phyloP scores from a whole-genome alignment of 495 filamentous ascomycete species.

The Chaetomidium leptoderma region DNA sequence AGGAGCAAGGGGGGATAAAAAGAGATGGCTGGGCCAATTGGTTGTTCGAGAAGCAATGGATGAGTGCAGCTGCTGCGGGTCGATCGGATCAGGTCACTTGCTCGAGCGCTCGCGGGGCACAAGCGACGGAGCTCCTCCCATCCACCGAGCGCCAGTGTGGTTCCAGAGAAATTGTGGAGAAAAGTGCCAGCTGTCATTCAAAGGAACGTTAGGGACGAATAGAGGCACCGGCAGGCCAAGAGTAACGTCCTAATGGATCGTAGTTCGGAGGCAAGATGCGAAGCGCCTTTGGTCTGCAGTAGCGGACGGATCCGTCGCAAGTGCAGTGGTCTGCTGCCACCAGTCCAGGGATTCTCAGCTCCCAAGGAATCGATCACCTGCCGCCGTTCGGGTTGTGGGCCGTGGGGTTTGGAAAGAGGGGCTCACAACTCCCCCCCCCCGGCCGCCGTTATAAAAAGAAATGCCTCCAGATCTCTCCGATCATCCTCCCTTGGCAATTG shows the following conservation, averaged over 20 bases:
- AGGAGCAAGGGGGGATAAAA: not conserved
- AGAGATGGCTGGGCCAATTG: slow-evolving; percentile 13
- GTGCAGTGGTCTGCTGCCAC: not conserved
- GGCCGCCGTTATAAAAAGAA: slow-evolving; percentile 15
- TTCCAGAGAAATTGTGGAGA: no score
- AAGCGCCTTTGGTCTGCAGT: not conserved
- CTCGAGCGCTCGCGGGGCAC: not conserved
- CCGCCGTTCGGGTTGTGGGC: not conserved
- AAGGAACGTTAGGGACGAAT: not conserved
- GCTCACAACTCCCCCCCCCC: not conserved
- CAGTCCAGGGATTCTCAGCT: not conserved
- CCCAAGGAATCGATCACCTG: slow-evolving; percentile 3
- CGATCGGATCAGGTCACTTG: not conserved
- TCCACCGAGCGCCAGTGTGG: not conserved
- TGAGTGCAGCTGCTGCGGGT: not conserved
- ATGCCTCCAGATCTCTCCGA: not conserved
- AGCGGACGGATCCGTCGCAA: not conserved
- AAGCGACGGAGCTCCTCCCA: not conserved
- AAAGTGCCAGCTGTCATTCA: slow-evolving; percentile 3
- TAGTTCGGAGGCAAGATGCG: not conserved
- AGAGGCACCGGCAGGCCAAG: no score
- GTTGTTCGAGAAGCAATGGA: not conserved
- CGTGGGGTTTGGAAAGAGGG: slow-evolving; percentile 5
- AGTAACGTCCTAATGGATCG: not conserved
- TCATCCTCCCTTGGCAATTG: not conserved